phyloP scores from a whole-genome alignment of 2,329 filamentous ascomycete genomes.

The Thelonectria blattea region DNA sequence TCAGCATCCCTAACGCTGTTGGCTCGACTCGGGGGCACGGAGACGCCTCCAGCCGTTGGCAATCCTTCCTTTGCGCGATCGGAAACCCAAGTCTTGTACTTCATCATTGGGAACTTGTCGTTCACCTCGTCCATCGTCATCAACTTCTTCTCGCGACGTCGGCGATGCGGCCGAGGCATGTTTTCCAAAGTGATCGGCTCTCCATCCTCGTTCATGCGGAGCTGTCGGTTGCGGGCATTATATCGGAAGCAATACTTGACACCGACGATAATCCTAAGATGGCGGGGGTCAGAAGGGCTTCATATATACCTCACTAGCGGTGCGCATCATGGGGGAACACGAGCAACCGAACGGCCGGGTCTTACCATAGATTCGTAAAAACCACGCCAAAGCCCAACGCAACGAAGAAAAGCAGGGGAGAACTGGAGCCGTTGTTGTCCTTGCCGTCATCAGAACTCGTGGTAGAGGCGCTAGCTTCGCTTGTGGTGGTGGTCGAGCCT shows the following conservation, averaged over 20 bases:
- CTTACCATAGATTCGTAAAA: conserved; percentile 97
- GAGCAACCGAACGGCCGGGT: conserved; percentile 18
- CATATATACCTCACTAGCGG: conserved; percentile 67
- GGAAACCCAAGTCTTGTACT: conserved; percentile 95
- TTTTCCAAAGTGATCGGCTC: conserved; percentile 87
- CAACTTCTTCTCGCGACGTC: conserved; percentile 93
- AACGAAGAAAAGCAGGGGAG: conserved; percentile 77
- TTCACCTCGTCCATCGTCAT: conserved; percentile 99
- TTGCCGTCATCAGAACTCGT: conserved; percentile 10
- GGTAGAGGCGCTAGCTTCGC: conserved; percentile 28
- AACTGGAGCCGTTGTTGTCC: conserved; percentile 44
- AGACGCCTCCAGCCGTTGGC: conserved; percentile 83
- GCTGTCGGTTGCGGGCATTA: conserved; percentile 87
- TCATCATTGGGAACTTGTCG: conserved; percentile 91
- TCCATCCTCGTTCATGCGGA: conserved; percentile 78
- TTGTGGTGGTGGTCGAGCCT: conserved; percentile 29
- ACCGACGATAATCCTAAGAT: conserved; percentile 91
- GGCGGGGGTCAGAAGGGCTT: conserved; percentile 37
- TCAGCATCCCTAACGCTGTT: conserved; percentile 74
- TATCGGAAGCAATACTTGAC: conserved; percentile 99
- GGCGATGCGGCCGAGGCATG: conserved; percentile 83
- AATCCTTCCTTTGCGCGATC: conserved; percentile 83
- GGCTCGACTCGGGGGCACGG: conserved; percentile 73
- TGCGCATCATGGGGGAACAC: not conserved
- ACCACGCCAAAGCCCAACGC: conserved; percentile 96